A percentile compares a stretch with the other conserved stretches of the same genome.
phyloP scores from a whole-genome alignment of 495 filamentous ascomycete genomes.

The Hyaloscypha variabilis region DNA sequence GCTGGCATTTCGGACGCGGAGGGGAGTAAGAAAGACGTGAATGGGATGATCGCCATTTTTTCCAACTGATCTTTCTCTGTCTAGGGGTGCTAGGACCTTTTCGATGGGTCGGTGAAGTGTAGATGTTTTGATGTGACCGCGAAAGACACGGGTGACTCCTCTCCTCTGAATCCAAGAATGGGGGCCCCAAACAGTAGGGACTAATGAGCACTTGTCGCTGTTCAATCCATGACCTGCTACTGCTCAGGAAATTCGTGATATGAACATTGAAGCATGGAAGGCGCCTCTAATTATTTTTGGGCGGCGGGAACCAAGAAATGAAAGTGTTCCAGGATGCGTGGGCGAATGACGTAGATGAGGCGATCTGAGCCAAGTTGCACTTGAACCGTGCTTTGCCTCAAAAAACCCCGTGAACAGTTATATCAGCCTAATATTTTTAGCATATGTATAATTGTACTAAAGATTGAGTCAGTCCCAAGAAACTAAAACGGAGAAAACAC shows the following conservation, averaged over 20 bases:
- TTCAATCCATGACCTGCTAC: background rate
- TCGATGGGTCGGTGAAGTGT: background rate
- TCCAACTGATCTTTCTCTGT: background rate
- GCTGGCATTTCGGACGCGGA: background rate
- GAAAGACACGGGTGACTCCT: background rate
- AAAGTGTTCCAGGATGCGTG: too few species aligned
- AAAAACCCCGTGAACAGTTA: background rate
- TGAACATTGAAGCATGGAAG: background rate
- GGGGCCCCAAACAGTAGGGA: background rate
- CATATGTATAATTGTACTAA: background rate
- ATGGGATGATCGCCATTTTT: background rate
- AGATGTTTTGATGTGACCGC: background rate
- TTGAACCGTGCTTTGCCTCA: background rate
- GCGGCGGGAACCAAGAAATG: background rate
- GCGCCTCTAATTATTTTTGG: background rate
- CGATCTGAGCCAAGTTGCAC: background rate
- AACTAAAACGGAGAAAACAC: background rate
- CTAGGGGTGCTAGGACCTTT: background rate
- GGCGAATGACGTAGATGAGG: background rate
- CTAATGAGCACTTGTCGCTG: background rate
- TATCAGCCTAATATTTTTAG: background rate
- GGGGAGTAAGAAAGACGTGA: background rate
- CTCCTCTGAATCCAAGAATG: background rate
- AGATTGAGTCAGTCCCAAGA: background rate
- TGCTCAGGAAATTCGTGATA: background rate